phyloP scores from a whole-genome alignment of 2,329 filamentous ascomycete species.

The Calonectria leucothoes region DNA sequence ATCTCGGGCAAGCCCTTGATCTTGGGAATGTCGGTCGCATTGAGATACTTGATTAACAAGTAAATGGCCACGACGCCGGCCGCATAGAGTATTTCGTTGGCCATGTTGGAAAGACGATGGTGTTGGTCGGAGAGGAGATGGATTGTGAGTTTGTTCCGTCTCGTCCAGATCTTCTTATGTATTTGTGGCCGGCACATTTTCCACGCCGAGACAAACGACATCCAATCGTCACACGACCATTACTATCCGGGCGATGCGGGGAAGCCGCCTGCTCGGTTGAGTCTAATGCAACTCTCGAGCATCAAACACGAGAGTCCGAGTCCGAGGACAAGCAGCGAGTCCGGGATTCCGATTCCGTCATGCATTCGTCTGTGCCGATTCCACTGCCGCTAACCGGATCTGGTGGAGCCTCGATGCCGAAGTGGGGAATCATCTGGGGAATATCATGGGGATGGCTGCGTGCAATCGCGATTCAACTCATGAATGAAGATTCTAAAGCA shows the following conservation, averaged over 20 bases:
- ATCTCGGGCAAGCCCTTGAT: slow-evolving; percentile 72
- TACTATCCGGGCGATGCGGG: neutral
- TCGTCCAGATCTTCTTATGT: slow-evolving; percentile 2
- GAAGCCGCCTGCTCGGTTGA: neutral
- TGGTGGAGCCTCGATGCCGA: neutral
- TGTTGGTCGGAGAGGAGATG: neutral
- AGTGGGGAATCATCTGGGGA: neutral
- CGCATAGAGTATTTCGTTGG: slow-evolving; percentile 18
- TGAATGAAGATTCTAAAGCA: neutral
- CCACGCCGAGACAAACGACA: neutral
- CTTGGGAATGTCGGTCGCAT: slow-evolving; percentile 66
- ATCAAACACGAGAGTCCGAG: neutral
- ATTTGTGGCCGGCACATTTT: neutral
- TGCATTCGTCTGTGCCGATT: slow-evolving; percentile 5
- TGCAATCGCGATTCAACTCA: neutral
- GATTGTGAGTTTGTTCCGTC: neutral
- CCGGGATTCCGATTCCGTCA: slow-evolving; percentile 19
- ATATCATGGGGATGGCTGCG: neutral
- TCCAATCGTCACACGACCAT: slow-evolving; percentile 6
- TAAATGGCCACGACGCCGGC: slow-evolving; percentile 26
- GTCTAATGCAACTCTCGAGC: neutral
- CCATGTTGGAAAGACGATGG: slow-evolving; percentile 1
- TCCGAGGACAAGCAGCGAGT: slow-evolving; percentile 2
- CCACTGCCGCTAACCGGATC: slow-evolving; percentile 2
- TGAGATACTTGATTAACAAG: slow-evolving; percentile 47